Base-by-base conservation (phyloP, 1,139 yeast species). In the Scheffersomyces illinoinensis region DNA sequence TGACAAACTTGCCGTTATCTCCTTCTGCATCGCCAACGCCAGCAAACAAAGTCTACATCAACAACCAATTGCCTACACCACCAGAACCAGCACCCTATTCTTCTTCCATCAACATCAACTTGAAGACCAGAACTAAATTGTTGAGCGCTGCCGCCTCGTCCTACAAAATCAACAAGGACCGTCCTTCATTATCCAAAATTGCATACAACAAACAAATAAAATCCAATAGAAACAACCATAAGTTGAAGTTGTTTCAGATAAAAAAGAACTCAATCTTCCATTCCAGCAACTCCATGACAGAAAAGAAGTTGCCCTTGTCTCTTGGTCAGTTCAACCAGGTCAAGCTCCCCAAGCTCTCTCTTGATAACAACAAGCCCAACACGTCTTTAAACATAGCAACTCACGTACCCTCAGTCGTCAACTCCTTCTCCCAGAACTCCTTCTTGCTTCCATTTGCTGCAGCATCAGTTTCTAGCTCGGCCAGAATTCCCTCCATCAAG, bases 191-290 rank as follows among this genome's bases (percentile, higher is more conserved):
- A 53, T 63, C 71, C 17, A 66, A 62, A 51, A 70, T 71, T 48
- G 75, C 74, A 56, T 61, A 63, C 53, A 65, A 62, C 54, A 70
- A 70, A 56, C 65, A 62, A 19, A 55, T 57, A 12, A 61, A 57
- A 39, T 57, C 56, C 10, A 53, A 58, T 50, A 47, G 58, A 56
- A 61, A 59, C 54, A 54, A 56, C 49, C 64, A 65, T 55, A 72
- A 69, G 57, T 71, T 78, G 57, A 72, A 72, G 60, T 68, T 78
- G 56, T 78, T 72, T 61, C 72, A 76, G 56, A 75, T 78, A 55
- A 77, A 74, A 61, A 75, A 73, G 58, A 62, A 66, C 54, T 72
- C 77, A 23, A 68, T 72, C 19, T 73, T 67, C 62, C 76, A 74
- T 62, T 60, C 67, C 19, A 57, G 67, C 19, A 56, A 59, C 24